Evolutionary conservation across 495 filamentous ascomycete species (phyloP), one percentile per base, ranked within the genome.

Genomic region (Penicillium fimorum): DNA sequence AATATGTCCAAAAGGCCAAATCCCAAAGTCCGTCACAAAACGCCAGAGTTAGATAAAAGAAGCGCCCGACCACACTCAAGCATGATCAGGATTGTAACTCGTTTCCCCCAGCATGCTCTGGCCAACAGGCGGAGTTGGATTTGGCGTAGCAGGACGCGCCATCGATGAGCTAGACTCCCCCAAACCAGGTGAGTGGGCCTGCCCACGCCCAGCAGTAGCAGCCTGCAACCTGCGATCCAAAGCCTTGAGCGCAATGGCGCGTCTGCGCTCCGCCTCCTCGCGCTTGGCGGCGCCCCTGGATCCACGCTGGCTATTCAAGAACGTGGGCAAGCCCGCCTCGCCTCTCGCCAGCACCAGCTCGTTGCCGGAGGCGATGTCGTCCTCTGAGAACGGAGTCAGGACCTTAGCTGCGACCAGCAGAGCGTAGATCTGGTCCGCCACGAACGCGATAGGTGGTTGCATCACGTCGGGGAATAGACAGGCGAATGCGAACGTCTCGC

Each of bases 401-500:
- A 97, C 69, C 45, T 80, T 83, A 64, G 92, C 64, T 6, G 87
- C 68, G 4, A 97, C 86, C 0, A 97, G 76, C 13, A 86, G 62
- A 43, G 81, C 78, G 70, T 92, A 97, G 20, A 96, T 71, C 50
- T 84, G 78, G 45, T 90, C 86, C 18, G 89, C 83, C 30, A 97
- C 66, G 48, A 82, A 79, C 18, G 87, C 80, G 54, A 97, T 79
- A 13, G 90, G 82, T 5, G 88, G 86, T 51, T 96, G 90, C 15
- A 91, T 77, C 29, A 85, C 83, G 42, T 95, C 93, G 3, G 94
- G 94, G 76, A 97, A 97, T 70, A 98, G 97, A 65, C 90, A 88
- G 57, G 92, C 87, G 67, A 96, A 96, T 35, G 90, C 86, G 65
- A 98, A 97, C 1, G 92, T 96, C 68, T 98, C 94, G 63, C 88